Evolutionary conservation across 2,329 filamentous ascomycete genomes (phyloP).

Genomic region (Arachnomyces sp.): DNA sequence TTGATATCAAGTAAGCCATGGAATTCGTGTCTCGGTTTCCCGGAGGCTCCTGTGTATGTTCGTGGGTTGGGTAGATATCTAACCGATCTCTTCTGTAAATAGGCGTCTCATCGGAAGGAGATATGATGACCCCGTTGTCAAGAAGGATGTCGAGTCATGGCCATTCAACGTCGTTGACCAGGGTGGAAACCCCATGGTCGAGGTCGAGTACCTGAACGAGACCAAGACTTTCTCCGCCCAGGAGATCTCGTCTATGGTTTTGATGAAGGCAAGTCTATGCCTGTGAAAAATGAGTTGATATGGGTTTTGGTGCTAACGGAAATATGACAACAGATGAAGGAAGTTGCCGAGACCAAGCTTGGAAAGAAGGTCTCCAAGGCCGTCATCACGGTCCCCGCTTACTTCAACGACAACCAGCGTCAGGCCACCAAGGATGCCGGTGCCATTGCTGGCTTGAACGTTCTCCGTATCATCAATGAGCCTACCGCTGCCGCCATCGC

Average conservation of each 20-base stretch:
- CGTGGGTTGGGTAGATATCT: no score
- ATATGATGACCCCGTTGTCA: conserved; percentile 91
- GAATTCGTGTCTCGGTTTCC: no score
- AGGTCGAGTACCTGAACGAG: conserved; percentile 94
- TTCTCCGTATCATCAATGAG: conserved; percentile 99
- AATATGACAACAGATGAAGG: conserved; percentile 70
- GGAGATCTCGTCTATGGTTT: conserved; percentile 98
- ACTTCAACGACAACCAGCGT: conserved; percentile 99
- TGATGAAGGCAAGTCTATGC: conserved; percentile 71
- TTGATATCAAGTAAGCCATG: conserved; percentile 86
- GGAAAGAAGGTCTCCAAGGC: conserved; percentile 99
- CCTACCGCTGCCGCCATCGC: conserved; percentile 96
- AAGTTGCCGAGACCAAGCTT: conserved; percentile 96
- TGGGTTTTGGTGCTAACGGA: neutral
- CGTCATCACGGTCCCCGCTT: conserved; percentile 96
- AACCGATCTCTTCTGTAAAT: neutral
- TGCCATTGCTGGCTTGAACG: conserved; percentile 93
- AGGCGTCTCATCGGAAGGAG: conserved; percentile 97
- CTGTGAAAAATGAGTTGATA: neutral
- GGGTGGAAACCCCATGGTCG: conserved; percentile 77
- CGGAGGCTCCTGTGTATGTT: no score
- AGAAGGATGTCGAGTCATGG: conserved; percentile 98
- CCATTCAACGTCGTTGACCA: conserved; percentile 97
- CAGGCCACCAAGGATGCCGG: conserved; percentile 99
- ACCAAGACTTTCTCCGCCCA: conserved; percentile 94